Evolutionary conservation across 352 stramenopile species (phyloP), one percentile per base, ranked within the genome.

Genomic region (Elongisporangium anandrum): DNA sequence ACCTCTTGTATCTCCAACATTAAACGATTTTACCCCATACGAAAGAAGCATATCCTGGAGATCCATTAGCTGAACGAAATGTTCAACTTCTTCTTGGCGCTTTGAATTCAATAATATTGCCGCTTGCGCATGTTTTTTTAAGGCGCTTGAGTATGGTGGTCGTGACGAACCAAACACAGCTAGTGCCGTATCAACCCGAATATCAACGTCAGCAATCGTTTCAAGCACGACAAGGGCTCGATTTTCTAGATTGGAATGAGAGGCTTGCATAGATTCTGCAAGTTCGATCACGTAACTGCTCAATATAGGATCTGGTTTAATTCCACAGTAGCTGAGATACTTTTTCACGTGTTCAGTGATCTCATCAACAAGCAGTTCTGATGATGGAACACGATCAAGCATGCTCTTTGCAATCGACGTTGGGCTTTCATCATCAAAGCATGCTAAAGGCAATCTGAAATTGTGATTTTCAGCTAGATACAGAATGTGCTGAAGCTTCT

Each of bases 391-490:
- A 17, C 82, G 82, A 60, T 87, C 80, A 13, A 92, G 61, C 74
- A 92, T 89, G 50, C 78, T 85, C 82, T 89, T 86, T 5, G 80
- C 82, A 50, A 92, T 92, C 19, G 76, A 80, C 22, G 68, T 60
- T 2, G 82, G 74, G 0, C 78, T 88, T 65, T 92, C 81, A 38
- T 78, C 68, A 47, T 69, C 50, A 21, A 90, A 89, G 9, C 85
- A 55, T 22, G 63, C 57, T 2, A 90, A 59, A 0, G 82, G 87
- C 45, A 90, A 83, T 26, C 73, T 72, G 56, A 90, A 90, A 5
- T 66, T 47, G 59, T 92, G 79, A 9, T 67, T 50, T 7, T 61
- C 53, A 20, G 73, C 64, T 5, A 92, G 64, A 52, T 73, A 54
- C 17, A 83, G 70, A 50, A 92, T 79, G 50, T 92, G 72, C 12